A percentile compares a stretch with the other conserved stretches of the same genome.
phyloP scores from a whole-genome alignment of 352 stramenopile genomes.

The Globisporangium irregulare region DNA sequence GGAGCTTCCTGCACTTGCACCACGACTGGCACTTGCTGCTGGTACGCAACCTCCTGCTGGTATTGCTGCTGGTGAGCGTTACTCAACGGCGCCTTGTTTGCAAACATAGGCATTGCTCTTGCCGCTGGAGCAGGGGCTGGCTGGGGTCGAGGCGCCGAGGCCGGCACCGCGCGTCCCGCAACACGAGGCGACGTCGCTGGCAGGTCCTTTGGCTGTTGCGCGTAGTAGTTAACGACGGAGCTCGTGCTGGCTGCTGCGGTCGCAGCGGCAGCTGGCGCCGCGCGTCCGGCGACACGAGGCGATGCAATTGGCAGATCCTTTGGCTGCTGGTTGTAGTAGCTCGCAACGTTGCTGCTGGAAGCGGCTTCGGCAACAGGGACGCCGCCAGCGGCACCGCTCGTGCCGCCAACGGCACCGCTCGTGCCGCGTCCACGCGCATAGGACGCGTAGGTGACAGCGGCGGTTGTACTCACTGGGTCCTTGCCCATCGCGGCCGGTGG shows the following conservation, averaged over 20 bases:
- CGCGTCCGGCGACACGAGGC: slow-evolving; percentile 40
- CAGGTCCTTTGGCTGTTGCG: neutral
- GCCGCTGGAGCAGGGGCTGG: neutral
- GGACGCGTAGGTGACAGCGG: slow-evolving; percentile 28
- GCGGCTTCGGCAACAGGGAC: slow-evolving; percentile 4
- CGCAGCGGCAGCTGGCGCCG: slow-evolving; percentile 24
- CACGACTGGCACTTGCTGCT: slow-evolving; percentile 6
- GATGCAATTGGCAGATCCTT: slow-evolving; percentile 39
- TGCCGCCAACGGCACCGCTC: slow-evolving; percentile 4
- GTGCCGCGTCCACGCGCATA: slow-evolving; percentile 26
- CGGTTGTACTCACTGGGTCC: slow-evolving; percentile 33
- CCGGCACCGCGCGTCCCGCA: slow-evolving; percentile 40
- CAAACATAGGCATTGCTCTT: slow-evolving; percentile 15
- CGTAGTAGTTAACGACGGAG: slow-evolving; percentile 8
- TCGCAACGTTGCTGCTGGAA: slow-evolving; percentile 32
- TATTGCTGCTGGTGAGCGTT: neutral
- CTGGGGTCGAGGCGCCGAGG: slow-evolving; percentile 20
- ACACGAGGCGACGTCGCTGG: slow-evolving; percentile 20
- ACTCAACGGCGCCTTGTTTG: slow-evolving; percentile 12
- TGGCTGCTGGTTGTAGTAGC: slow-evolving; percentile 55
- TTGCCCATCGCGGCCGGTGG: slow-evolving; percentile 34
- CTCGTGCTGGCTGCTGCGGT: neutral
- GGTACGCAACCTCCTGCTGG: neutral
- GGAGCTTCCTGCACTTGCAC: slow-evolving; percentile 6
- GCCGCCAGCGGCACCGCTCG: slow-evolving; percentile 1